phyloP scores from a whole-genome alignment of 2,329 filamentous ascomycete genomes.

The Graphium sp. region DNA sequence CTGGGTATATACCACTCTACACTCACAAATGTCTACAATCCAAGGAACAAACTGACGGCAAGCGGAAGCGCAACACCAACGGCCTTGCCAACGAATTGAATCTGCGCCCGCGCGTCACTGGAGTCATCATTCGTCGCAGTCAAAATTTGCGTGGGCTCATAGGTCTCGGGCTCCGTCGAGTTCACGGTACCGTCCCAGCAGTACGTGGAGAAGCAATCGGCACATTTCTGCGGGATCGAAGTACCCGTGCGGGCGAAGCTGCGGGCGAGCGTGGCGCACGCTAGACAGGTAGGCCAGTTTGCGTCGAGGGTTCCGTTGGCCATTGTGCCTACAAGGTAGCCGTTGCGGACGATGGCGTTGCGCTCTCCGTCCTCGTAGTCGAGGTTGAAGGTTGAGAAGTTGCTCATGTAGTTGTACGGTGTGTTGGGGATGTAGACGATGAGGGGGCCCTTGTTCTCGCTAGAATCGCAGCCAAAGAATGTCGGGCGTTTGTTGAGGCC shows the following conservation, averaged over 20 bases:
- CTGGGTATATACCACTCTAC: no score
- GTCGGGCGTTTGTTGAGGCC: constrained; percentile 58
- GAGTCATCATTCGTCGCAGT: no score
- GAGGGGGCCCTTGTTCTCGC: constrained; percentile 40
- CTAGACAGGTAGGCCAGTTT: constrained; percentile 63
- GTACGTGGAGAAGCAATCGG: constrained; percentile 56
- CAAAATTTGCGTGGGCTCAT: no score
- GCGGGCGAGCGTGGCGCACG: constrained; percentile 61
- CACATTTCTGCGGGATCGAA: constrained; percentile 48
- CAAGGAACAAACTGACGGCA: no score
- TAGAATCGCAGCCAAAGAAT: constrained; percentile 66
- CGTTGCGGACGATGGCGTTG: constrained; percentile 63
- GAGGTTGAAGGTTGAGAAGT: constrained; percentile 56
- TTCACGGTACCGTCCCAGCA: constrained; percentile 66
- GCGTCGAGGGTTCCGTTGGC: constrained; percentile 56
- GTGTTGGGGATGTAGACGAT: constrained; percentile 73
- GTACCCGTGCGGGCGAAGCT: constrained; percentile 52
- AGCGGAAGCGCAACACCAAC: no score
- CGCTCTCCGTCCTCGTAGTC: constrained; percentile 46
- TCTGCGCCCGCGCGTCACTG: no score
- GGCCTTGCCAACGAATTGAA: no score
- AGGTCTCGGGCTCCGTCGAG: constrained; percentile 13
- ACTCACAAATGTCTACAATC: no score
- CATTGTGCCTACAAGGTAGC: constrained; percentile 61
- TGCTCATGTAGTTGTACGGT: constrained; percentile 55